Percentiles rank a stretch among this genome's conserved stretches.
Evolutionary conservation across 306 rosid genomes (phyloP).

Genomic region (Lotus japonicus): DNA sequence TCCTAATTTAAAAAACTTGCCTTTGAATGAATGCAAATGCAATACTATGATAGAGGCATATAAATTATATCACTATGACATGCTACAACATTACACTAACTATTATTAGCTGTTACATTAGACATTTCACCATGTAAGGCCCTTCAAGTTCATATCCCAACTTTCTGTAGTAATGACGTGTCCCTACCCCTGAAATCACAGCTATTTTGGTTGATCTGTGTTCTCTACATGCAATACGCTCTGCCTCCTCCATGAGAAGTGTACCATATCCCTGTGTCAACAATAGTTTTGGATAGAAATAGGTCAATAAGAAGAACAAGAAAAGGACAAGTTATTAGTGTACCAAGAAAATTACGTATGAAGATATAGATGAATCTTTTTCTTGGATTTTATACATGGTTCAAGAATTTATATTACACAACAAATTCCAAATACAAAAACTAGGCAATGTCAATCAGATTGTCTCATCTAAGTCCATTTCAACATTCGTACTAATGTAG

Average conservation of each 20-base stretch:
- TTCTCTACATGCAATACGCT: constrained; percentile 67
- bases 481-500: not conserved
- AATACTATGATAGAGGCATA: too few relatives aligned
- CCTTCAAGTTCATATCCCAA: constrained; percentile 95
- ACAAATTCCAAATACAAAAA: not conserved
- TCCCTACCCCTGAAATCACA: constrained; percentile 94
- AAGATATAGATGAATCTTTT: not conserved
- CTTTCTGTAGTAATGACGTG: constrained; percentile 89
- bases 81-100: constrained; percentile 35
- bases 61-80: constrained; percentile 10
- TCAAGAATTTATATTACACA: not conserved
- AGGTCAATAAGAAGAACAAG: not conserved
- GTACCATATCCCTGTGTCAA: constrained; percentile 91
- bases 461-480: not conserved
- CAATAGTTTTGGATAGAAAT: not conserved
- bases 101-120: constrained; percentile 23
- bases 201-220: constrained; percentile 81
- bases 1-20: not conserved
- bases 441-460: not conserved
- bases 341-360: not conserved
- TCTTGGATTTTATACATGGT: not conserved
- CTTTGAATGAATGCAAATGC: not conserved
- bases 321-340: not conserved
- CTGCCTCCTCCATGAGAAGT: constrained; percentile 96
- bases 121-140: constrained; percentile 92